These are phyloP conservation scores for Stephanodiscus minutulus DNA, from an alignment of 108 stramenopile genomes.

Conservation along the genomic window DNA sequence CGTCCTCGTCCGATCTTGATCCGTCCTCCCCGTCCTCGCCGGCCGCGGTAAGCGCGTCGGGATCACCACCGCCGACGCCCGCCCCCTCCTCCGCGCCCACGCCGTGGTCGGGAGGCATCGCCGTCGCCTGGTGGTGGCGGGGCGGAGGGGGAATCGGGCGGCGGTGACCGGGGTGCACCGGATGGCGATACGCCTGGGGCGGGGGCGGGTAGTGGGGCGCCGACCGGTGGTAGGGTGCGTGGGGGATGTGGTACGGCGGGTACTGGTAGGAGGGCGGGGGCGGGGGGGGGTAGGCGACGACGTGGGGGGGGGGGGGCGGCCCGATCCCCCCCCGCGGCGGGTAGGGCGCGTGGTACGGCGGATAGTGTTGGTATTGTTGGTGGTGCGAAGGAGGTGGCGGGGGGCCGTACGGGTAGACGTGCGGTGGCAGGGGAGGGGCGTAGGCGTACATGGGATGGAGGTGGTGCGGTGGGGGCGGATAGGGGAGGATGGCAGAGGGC, in stretches of 20 bases:
- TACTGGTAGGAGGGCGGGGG: too few species aligned
- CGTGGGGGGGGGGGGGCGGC: too few species aligned
- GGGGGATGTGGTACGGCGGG: background rate
- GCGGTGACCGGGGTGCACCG: too few species aligned
- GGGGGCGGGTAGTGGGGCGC: background rate
- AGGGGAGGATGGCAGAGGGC: background rate
- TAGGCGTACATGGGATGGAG: background rate
- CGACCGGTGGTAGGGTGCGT: background rate
- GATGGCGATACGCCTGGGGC: background rate
- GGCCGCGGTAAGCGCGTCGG: too few species aligned
- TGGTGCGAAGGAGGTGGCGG: background rate
- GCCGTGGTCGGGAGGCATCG: background rate
- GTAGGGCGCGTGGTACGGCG: too few species aligned
- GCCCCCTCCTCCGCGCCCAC: background rate
- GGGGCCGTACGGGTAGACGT: background rate
- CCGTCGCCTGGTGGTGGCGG: background rate
- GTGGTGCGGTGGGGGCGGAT: background rate
- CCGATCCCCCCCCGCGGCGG: background rate
- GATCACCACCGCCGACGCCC: too few species aligned
- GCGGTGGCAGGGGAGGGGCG: background rate
- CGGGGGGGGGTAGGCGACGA: too few species aligned
- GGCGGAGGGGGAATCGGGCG: background rate
- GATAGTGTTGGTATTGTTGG: too few species aligned
- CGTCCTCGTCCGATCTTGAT: too few species aligned
- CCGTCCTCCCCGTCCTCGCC: too few species aligned